phyloP scores from a whole-genome alignment of 2,329 filamentous ascomycete species.

The Clarireedia sp. region DNA sequence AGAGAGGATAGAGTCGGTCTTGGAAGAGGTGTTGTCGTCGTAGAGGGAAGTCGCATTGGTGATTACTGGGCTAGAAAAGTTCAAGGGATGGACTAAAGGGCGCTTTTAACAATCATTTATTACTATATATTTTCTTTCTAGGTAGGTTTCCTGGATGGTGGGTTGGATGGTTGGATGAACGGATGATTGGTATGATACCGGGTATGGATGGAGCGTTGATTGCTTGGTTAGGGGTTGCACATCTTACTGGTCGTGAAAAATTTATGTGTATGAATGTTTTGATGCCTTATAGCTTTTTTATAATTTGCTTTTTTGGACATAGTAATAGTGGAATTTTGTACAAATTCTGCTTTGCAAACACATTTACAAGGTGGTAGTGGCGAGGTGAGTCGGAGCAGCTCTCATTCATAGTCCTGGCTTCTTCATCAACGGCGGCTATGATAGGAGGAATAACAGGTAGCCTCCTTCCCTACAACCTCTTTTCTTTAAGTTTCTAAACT shows the following conservation, averaged over 20 bases:
- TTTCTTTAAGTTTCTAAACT: no score
- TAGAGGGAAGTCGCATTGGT: constrained; percentile 71
- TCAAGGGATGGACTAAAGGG: constrained; percentile 47
- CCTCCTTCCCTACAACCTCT: no score
- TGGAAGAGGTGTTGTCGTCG: constrained; percentile 79
- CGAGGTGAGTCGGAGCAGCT: no score
- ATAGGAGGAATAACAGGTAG: no score
- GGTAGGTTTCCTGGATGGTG: background rate
- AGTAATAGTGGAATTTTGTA: background rate
- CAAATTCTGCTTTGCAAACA: background rate
- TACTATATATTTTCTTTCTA: constrained; percentile 1
- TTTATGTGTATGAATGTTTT: constrained; percentile 3
- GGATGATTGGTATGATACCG: constrained; percentile 1
- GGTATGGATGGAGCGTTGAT: constrained; percentile 1
- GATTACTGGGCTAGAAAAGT: constrained; percentile 84
- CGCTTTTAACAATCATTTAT: background rate
- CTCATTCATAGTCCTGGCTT: no score
- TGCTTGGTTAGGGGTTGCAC: no score
- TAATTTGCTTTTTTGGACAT: background rate
- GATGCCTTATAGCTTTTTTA: background rate
- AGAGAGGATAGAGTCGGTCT: constrained; percentile 72
- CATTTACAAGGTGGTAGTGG: no score
- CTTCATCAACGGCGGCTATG: no score
- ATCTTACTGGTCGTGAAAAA: no score
- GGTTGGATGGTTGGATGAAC: background rate